Evolutionary conservation across 169 alveolate species (phyloP).

Genomic region (Plasmodium inui): DNA sequence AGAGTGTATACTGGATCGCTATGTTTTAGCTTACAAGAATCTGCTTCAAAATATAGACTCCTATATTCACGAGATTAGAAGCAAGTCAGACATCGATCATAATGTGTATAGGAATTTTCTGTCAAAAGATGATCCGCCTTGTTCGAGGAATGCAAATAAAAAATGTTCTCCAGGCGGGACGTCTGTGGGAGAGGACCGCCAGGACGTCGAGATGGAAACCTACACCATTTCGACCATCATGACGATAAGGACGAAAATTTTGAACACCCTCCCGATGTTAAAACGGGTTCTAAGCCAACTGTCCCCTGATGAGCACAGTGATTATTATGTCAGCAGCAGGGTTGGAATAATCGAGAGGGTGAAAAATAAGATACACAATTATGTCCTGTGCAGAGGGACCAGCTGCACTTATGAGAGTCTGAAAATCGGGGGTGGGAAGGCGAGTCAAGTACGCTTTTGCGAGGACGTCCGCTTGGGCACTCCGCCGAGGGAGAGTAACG

Average conservation of each 20-base stretch:
- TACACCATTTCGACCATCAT: slow-evolving; percentile 57
- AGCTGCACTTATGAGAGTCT: not conserved
- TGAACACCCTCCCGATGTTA: slow-evolving; percentile 53
- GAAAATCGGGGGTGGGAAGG: not conserved
- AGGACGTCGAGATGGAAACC: slow-evolving; percentile 70
- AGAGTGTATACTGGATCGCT: slow-evolving; percentile 36
- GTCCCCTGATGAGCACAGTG: not conserved
- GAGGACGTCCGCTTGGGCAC: not conserved
- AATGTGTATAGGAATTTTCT: slow-evolving; percentile 21
- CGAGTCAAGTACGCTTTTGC: not conserved
- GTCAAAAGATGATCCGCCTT: not conserved
- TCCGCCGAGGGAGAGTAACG: not conserved
- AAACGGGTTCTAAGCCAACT: slow-evolving; percentile 18
- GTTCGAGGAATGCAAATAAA: not conserved
- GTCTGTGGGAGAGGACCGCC: not conserved
- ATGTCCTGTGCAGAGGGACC: not conserved
- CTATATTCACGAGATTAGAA: slow-evolving; percentile 19
- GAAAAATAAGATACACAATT: slow-evolving; percentile 22
- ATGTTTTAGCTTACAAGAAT: slow-evolving; percentile 32
- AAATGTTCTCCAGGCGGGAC: not conserved
- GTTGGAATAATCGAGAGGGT: slow-evolving; percentile 54
- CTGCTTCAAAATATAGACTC: slow-evolving; percentile 48
- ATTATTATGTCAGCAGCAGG: slow-evolving; percentile 48
- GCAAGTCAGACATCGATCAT: slow-evolving; percentile 31
- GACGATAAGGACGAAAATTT: slow-evolving; percentile 17